Percentiles rank a stretch among this genome's conserved stretches.
Evolutionary conservation across 768 basidiomycete genomes (phyloP).

Genomic region (Lentinula lateritia): DNA sequence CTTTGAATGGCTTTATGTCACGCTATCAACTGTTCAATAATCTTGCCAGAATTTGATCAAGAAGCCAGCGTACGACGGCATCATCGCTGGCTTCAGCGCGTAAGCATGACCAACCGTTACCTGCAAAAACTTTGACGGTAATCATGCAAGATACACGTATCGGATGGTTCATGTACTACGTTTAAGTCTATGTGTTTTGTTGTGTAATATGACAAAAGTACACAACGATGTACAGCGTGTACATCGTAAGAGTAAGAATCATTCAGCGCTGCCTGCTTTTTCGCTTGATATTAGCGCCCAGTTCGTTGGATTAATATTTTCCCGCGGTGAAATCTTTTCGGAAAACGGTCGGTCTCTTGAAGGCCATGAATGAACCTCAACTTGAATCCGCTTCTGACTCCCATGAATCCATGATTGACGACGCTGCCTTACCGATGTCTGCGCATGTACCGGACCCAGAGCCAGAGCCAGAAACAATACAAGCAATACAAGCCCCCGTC

Average conservation of each 20-base stretch:
- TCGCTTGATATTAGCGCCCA: neutral
- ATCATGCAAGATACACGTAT: too few relatives aligned
- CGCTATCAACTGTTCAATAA: conserved; percentile 21
- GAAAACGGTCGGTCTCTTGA: neutral
- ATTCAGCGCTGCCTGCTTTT: too few relatives aligned
- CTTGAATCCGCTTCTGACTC: neutral
- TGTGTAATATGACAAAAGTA: too few relatives aligned
- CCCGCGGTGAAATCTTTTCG: neutral
- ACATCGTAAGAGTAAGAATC: too few relatives aligned
- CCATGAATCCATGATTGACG: neutral
- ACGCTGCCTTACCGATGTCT: neutral
- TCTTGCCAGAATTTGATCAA: conserved; percentile 24
- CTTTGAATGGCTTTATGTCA: conserved; percentile 13
- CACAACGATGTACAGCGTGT: too few relatives aligned
- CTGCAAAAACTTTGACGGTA: too few relatives aligned
- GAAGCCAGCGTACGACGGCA: conserved; percentile 36
- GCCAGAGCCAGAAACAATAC: neutral
- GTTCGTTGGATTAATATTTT: neutral
- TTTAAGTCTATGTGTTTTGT: too few relatives aligned
- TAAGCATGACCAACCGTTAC: neutral
- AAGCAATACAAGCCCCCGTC: neutral
- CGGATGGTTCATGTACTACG: too few relatives aligned
- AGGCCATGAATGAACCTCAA: neutral
- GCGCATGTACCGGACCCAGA: neutral
- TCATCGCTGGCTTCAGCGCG: conserved; percentile 19